These are phyloP conservation scores for Fusarium algeriense DNA, from an alignment of 2,329 filamentous ascomycete species.

Conservation along the genomic window DNA sequence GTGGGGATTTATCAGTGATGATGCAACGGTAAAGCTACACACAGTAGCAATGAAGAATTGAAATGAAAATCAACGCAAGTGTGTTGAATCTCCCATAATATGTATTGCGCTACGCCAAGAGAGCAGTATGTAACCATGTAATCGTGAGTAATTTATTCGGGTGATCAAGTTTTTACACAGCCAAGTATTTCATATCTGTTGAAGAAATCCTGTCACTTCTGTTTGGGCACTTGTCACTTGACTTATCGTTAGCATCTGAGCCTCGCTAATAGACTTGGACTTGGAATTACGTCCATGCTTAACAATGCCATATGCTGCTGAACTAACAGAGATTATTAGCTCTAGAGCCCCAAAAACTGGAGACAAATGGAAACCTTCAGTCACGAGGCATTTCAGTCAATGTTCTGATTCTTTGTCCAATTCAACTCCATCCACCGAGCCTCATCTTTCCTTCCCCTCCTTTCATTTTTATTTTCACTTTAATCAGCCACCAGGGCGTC, in stretches of 20 bases:
- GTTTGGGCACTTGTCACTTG: slow-evolving; percentile 1
- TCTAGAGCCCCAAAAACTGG: not conserved
- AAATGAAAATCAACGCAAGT: not conserved
- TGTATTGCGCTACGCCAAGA: not conserved
- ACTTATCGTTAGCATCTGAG: not conserved
- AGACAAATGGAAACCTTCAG: no score
- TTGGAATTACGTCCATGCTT: slow-evolving; percentile 2
- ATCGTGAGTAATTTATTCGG: not conserved
- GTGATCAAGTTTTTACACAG: not conserved
- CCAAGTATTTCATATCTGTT: slow-evolving; percentile 8
- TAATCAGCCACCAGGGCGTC: slow-evolving; percentile 30
- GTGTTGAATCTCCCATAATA: not conserved
- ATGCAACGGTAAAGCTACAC: slow-evolving; percentile 17
- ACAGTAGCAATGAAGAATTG: not conserved
- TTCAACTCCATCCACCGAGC: not conserved
- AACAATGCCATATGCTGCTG: not conserved
- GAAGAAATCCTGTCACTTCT: slow-evolving; percentile 4
- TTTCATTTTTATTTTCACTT: slow-evolving; percentile 10
- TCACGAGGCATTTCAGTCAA: no score
- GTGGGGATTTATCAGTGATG: slow-evolving; percentile 33
- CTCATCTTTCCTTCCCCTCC: slow-evolving; percentile 1
- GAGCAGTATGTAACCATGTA: not conserved
- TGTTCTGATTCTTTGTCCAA: slow-evolving; percentile 7
- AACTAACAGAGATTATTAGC: not conserved
- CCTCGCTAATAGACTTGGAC: not conserved